phyloP scores from a whole-genome alignment of 805 yeast genomes.

The Dipodascopsis tothii region DNA sequence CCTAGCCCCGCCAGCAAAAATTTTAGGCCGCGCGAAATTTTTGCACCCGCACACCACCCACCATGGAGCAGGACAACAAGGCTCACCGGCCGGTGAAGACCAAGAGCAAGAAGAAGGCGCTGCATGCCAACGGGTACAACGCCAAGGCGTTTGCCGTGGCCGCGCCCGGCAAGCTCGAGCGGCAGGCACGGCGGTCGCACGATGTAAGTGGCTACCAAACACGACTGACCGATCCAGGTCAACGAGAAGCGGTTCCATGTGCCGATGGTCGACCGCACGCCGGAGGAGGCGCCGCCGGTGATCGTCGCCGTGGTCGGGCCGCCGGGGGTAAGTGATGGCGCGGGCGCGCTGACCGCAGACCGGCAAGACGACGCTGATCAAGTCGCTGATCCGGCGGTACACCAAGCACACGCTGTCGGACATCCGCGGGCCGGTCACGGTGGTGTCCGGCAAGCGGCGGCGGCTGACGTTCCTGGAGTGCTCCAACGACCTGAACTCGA shows the following conservation, averaged over 20 bases:
- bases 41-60: too few species aligned
- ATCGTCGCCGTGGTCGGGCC: conserved; percentile 97
- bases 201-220: conserved; percentile 41
- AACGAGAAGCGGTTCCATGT: conserved; percentile 83
- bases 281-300: conserved; percentile 95
- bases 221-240: conserved; percentile 27
- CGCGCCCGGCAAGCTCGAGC: conserved; percentile 78
- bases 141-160: conserved; percentile 76
- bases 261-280: conserved; percentile 95
- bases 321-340: conserved; percentile 50
- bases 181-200: conserved; percentile 73
- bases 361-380: conserved; percentile 88
- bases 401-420: conserved; percentile 81
- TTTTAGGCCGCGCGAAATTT: too few species aligned
- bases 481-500: conserved; percentile 82
- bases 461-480: conserved; percentile 90
- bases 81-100: conserved; percentile 55
- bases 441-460: conserved; percentile 84
- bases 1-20: too few species aligned
- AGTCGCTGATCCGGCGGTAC: conserved; percentile 77
- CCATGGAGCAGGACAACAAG: conserved; percentile 61
- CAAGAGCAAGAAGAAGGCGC: conserved; percentile 23
- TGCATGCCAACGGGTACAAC: conserved; percentile 70
- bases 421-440: conserved; percentile 91
- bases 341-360: conserved; percentile 36